Evolutionary conservation across 139 green algal species (phyloP).

Genomic region (Diplosphaera chodatii): DNA sequence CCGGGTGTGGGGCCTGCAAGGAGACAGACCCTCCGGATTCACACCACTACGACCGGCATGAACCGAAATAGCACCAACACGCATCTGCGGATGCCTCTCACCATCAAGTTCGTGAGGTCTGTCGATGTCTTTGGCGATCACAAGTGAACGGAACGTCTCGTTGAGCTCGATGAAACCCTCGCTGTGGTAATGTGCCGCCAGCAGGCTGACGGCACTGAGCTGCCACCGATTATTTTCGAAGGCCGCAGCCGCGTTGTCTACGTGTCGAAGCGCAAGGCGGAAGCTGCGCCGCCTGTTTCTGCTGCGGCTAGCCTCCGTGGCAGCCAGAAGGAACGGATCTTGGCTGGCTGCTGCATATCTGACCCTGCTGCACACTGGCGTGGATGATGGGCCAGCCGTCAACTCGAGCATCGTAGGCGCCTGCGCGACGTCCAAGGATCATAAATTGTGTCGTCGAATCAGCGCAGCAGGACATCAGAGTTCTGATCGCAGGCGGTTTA

Average conservation of each 20-base stretch:
- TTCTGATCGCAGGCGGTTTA: too few relatives aligned
- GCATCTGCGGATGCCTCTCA: too few relatives aligned
- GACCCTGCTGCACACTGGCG: background rate
- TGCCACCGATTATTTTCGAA: background rate
- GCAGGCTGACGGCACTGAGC: background rate
- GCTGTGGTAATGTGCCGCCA: background rate
- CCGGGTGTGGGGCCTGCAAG: too few relatives aligned
- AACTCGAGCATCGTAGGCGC: background rate
- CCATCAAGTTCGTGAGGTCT: too few relatives aligned
- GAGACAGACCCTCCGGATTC: too few relatives aligned
- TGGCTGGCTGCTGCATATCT: background rate
- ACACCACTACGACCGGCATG: too few relatives aligned
- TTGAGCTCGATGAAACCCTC: background rate
- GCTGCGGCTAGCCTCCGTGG: background rate
- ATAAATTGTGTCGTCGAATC: too few relatives aligned
- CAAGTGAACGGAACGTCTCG: background rate
- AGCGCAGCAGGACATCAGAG: too few relatives aligned
- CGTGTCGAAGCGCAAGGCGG: background rate
- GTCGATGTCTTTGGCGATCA: too few relatives aligned
- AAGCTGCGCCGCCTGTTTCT: background rate
- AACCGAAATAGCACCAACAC: too few relatives aligned
- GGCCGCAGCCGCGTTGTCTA: background rate
- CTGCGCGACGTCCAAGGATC: too few relatives aligned
- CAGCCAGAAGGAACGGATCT: background rate
- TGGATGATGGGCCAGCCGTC: background rate